Base-by-base conservation (phyloP, 164 flowering plant genomes). In the Aristolochia fimbriata region DNA sequence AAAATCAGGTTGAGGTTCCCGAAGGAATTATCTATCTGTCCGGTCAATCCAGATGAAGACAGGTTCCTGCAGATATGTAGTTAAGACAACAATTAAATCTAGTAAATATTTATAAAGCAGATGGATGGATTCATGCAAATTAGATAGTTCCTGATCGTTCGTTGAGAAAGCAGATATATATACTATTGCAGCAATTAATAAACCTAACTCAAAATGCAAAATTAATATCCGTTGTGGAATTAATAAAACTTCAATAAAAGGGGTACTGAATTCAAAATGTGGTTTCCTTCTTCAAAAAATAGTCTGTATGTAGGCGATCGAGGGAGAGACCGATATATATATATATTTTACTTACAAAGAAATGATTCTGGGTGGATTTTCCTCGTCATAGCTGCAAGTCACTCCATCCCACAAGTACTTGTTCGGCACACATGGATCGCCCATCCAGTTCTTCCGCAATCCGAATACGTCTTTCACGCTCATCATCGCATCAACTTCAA, bases 371-470 rank as follows among this genome's bases (percentile, higher is more conserved):
- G 51, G 17, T 20, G 17, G 20, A 15, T 6, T 7, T 5, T 17
- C 17, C 0, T 48, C 19, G 51, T 48, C 51, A 14, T 52, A 52
- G 56, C 30, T 52, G 56, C 56, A 52, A 20, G 19, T 24, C 56
- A 52, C 10, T 4, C 56, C 56, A n/a, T 20, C 23, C 56, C 56
- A 52, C 19, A 24, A 19, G 24, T 52, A 52, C 14, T 19, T 22
- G 9, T 15, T 22, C 8, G 56, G 56, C 24, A 52, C 25, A 52
- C 56, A 52, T n/a, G 56, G 56, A 52, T 52, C 56, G 13, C 56
- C 56, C 56, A 52, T 52, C 56, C 56, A 52, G 30, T 52, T 52
- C 15, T 24, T 52, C 56, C 22, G 20, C 56, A 52, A 21, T 52
- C 56, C 56, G 22, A 8, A 52, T 14, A 14, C 9, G 11, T 52